A percentile compares a stretch with the other conserved stretches of the same genome.
phyloP scores from a whole-genome alignment of 176 grass and related monocot genomes.

The Alopecurus myosuroides region DNA sequence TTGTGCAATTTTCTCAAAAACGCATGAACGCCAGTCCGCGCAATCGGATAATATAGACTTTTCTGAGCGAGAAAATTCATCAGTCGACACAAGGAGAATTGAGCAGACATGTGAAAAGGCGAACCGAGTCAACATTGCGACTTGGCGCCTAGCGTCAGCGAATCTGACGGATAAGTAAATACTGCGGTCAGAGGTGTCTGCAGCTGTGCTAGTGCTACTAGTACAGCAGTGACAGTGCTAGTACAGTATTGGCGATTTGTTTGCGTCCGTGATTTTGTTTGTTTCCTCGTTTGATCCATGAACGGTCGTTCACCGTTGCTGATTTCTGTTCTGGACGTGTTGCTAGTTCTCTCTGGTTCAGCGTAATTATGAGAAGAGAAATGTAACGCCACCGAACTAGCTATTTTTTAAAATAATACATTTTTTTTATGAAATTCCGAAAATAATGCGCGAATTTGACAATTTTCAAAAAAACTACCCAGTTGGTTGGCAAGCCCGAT shows the following conservation, averaged over 20 bases:
- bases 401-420: no score
- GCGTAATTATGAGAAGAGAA: no score
- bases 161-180: background rate
- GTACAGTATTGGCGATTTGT: background rate
- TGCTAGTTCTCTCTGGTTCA: background rate
- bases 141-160: background rate
- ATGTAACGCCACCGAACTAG: no score
- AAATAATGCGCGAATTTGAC: no score
- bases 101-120: background rate
- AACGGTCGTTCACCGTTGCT: background rate
- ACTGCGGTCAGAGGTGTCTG: background rate
- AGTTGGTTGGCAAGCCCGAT: no score
- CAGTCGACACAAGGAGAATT: background rate
- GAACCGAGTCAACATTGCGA: background rate
- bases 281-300: background rate
- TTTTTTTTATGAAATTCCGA: no score
- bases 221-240: background rate
- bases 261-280: background rate
- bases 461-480: no score
- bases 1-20: no score
- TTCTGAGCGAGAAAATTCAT: background rate
- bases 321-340: background rate
- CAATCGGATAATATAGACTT: no score
- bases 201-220: no score
- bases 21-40: no score